Percentiles rank a stretch among this genome's conserved stretches.
Conservation (phyloP, 805 yeast species). For the Candida suzukii region DNA sequence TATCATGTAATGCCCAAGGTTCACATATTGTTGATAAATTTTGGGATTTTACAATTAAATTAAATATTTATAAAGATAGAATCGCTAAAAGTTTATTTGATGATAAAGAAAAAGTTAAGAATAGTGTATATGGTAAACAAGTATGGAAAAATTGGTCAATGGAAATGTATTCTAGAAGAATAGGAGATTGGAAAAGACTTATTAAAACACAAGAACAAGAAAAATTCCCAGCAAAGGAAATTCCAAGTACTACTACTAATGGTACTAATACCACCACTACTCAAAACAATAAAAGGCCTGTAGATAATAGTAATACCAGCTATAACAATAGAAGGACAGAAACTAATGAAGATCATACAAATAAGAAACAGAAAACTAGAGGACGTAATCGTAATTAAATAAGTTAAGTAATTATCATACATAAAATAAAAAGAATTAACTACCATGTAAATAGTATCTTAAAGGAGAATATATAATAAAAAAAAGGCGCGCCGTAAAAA, state of each 20-base stretch:
- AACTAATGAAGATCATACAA: background rate
- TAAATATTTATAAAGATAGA: slow-evolving; percentile 82
- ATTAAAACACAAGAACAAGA: slow-evolving; percentile 47
- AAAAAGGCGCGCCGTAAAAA: no score
- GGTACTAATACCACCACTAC: no score
- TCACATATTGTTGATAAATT: slow-evolving; percentile 84
- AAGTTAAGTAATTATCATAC: no score
- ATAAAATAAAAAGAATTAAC: no score
- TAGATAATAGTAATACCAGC: no score
- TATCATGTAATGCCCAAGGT: slow-evolving; percentile 83
- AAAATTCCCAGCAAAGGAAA: slow-evolving; percentile 15
- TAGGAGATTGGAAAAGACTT: slow-evolving; percentile 73
- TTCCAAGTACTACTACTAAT: background rate
- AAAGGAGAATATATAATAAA: no score
- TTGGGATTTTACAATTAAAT: slow-evolving; percentile 70
- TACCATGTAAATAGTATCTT: no score
- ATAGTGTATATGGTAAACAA: slow-evolving; percentile 76
- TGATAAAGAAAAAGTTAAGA: slow-evolving; percentile 65
- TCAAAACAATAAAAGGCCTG: no score
- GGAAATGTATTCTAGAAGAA: slow-evolving; percentile 69
- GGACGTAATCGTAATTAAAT: slow-evolving; percentile 1
- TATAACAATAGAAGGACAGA: background rate
- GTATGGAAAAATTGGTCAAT: slow-evolving; percentile 96
- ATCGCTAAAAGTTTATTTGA: slow-evolving; percentile 61
- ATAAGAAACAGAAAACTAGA: background rate